Evolutionary conservation across 345 rosid species (phyloP).

Genomic region (Salix koriyanagi): DNA sequence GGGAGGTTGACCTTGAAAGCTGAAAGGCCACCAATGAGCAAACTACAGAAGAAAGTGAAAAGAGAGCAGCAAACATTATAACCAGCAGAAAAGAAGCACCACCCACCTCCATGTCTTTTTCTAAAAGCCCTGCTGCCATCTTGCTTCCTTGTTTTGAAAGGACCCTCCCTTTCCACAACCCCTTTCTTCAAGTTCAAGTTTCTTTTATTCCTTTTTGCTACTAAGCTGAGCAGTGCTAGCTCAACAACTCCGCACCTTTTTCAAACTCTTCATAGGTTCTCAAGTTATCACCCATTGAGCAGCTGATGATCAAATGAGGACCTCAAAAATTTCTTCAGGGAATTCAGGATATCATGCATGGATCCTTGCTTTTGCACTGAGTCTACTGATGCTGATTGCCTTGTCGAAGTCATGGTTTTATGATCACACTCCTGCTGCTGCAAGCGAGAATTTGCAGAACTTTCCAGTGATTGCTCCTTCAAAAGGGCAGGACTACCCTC

Average conservation of each 20-base stretch:
- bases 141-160: background rate
- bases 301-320: constrained; percentile 7
- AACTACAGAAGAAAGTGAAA: no score
- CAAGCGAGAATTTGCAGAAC: background rate
- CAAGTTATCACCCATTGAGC: background rate
- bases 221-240: background rate
- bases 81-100: background rate
- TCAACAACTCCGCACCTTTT: background rate
- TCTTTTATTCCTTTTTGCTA: no score
- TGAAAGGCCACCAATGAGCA: no score
- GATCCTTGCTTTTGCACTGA: constrained; percentile 13
- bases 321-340: constrained; percentile 1
- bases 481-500: constrained; percentile 26
- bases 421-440: background rate
- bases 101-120: background rate
- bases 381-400: constrained; percentile 2
- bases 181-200: background rate
- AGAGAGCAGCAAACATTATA: no score
- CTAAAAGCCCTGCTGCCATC: background rate
- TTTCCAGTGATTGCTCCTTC: constrained; percentile 5
- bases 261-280: background rate
- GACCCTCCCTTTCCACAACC: background rate
- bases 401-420: constrained; percentile 3
- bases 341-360: constrained; percentile 8
- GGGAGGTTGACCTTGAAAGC: background rate